Percentiles rank a stretch among this genome's conserved stretches.
Conservation (phyloP, 1,284 basidiomycete species). For the Sporisorium scitamineum region DNA sequence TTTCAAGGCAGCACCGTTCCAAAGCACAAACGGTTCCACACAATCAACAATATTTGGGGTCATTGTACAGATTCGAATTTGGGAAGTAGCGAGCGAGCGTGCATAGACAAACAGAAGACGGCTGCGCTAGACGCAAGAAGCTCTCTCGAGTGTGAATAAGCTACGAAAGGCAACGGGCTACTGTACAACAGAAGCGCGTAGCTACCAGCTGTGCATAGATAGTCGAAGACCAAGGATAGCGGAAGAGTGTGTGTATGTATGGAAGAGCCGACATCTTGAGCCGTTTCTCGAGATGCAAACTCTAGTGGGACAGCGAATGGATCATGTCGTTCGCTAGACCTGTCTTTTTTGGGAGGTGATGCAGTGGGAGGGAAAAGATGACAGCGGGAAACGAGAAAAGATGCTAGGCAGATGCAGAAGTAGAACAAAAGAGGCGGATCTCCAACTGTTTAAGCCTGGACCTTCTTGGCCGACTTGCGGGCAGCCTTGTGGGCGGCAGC, state of each 20-base stretch:
- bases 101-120: slow-evolving; percentile 41
- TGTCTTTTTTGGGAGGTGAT: slow-evolving; percentile 31
- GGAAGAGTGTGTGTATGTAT: not conserved
- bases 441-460: slow-evolving; percentile 40
- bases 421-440: slow-evolving; percentile 9
- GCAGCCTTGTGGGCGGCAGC: slow-evolving; percentile 47
- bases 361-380: slow-evolving; percentile 16
- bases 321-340: slow-evolving; percentile 21
- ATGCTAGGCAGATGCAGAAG: slow-evolving; percentile 32
- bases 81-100: slow-evolving; percentile 26
- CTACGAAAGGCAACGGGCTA: slow-evolving; percentile 7
- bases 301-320: slow-evolving; percentile 19
- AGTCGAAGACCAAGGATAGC: slow-evolving; percentile 7
- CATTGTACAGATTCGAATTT: slow-evolving; percentile 52
- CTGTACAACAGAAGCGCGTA: slow-evolving; percentile 6
- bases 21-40: not conserved
- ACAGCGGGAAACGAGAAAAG: slow-evolving; percentile 18
- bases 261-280: slow-evolving; percentile 27
- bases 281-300: slow-evolving; percentile 36
- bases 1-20: no score
- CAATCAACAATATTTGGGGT: slow-evolving; percentile 13
- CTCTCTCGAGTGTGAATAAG: slow-evolving; percentile 24
- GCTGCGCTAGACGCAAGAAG: slow-evolving; percentile 35
- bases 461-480: slow-evolving; percentile 55
- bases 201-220: slow-evolving; percentile 1